Conservation (phyloP, 768 basidiomycete species). For the Collybia sordida region DNA sequence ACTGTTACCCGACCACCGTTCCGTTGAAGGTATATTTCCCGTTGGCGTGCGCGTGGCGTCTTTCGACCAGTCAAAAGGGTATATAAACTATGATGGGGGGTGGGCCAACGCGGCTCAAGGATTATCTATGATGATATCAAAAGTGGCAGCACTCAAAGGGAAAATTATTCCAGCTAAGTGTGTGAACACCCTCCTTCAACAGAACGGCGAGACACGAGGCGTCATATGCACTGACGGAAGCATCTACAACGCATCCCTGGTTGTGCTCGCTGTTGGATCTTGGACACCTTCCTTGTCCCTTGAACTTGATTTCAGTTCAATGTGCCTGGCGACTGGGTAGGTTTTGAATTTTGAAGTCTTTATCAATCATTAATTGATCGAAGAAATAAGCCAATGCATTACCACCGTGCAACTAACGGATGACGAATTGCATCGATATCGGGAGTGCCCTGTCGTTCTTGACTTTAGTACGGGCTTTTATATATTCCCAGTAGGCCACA, state of each 20-base stretch:
- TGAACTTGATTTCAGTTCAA: constrained; percentile 45
- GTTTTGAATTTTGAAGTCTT: constrained; percentile 11
- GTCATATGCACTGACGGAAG: constrained; percentile 64
- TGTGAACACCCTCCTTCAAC: constrained; percentile 48
- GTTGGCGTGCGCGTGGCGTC: constrained; percentile 30
- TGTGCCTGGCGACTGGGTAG: constrained; percentile 79
- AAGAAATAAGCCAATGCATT: constrained; percentile 64
- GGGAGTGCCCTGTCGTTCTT: constrained; percentile 64
- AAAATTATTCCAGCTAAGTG: constrained; percentile 56
- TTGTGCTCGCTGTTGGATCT: constrained; percentile 74
- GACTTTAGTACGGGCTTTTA: constrained; percentile 79
- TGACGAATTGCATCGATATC: constrained; percentile 67
- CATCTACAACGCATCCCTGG: constrained; percentile 51
- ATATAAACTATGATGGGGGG: constrained; percentile 75
- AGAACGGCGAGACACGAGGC: constrained; percentile 45
- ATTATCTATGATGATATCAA: constrained; percentile 49
- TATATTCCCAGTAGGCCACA: constrained; percentile 69
- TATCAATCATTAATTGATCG: neutral
- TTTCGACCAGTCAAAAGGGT: constrained; percentile 47
- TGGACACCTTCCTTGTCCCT: constrained; percentile 87
- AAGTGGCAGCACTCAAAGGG: constrained; percentile 60
- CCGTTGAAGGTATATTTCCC: constrained; percentile 52
- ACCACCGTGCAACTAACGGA: constrained; percentile 72
- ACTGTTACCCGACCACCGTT: constrained; percentile 32
- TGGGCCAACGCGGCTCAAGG: constrained; percentile 84